Conservation (phyloP, 768 basidiomycete species). For the Naganishia vaughanmartiniae region DNA sequence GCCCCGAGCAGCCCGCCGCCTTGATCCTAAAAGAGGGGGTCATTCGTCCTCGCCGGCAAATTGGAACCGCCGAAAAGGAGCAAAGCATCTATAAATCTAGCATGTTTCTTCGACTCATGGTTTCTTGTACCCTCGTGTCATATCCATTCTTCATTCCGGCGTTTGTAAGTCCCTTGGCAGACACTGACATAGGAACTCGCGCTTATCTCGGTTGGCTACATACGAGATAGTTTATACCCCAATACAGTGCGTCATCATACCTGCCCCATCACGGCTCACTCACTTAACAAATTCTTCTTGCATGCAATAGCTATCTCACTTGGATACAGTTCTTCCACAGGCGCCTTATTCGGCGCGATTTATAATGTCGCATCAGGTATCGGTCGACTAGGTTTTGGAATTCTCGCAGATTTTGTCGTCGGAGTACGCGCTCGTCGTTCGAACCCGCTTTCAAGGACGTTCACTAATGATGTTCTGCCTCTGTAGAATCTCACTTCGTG, state of each 20-base stretch:
- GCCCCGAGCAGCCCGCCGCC: slow-evolving; percentile 10
- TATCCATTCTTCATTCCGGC: slow-evolving; percentile 30
- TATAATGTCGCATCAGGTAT: slow-evolving; percentile 26
- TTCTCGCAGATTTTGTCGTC: slow-evolving; percentile 18
- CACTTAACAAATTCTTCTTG: neutral
- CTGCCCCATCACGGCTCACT: neutral
- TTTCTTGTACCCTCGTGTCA: slow-evolving; percentile 21
- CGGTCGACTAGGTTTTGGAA: slow-evolving; percentile 23
- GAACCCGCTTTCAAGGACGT: neutral
- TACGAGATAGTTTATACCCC: slow-evolving; percentile 19
- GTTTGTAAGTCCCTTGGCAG: slow-evolving; percentile 20
- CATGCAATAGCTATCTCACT: slow-evolving; percentile 18
- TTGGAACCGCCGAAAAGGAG: slow-evolving; percentile 1
- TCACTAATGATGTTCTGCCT: neutral
- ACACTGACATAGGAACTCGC: neutral
- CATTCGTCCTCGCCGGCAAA: slow-evolving; percentile 1
- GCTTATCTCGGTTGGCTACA: neutral
- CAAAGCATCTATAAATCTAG: slow-evolving; percentile 16
- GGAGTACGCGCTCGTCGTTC: slow-evolving; percentile 5
- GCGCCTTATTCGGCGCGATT: slow-evolving; percentile 24
- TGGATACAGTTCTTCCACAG: slow-evolving; percentile 14
- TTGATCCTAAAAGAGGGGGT: slow-evolving; percentile 9
- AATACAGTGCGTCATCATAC: slow-evolving; percentile 11
- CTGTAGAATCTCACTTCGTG: slow-evolving; percentile 22
- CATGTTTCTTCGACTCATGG: slow-evolving; percentile 20